Conservation (phyloP, 768 basidiomycete genomes). For the Chlorophyllum brunneum region DNA sequence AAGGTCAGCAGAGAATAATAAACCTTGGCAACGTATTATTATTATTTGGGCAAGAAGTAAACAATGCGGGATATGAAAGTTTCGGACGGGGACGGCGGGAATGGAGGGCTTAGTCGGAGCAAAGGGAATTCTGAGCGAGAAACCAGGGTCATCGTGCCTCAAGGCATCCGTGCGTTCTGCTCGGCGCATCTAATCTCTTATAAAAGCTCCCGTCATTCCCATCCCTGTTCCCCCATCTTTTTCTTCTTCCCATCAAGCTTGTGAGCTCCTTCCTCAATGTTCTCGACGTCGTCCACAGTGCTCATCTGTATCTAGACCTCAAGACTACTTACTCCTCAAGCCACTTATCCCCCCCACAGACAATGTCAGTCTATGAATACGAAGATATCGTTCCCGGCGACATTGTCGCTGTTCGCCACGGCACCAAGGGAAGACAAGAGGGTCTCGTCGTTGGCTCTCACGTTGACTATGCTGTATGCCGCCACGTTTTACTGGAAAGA, state of each 20-base stretch:
- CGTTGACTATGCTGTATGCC: conserved; percentile 62
- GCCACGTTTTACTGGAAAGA: neutral
- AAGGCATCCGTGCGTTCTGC: conserved; percentile 32
- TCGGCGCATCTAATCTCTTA: conserved; percentile 22
- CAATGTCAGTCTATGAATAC: conserved; percentile 17
- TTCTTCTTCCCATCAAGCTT: conserved; percentile 18
- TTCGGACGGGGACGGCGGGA: conserved; percentile 2
- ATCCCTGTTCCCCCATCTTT: conserved; percentile 15
- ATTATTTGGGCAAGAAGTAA: neutral
- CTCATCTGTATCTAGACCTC: conserved; percentile 7
- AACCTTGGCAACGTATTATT: neutral
- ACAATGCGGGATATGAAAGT: conserved; percentile 2
- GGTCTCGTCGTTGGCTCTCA: conserved; percentile 79
- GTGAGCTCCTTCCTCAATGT: neutral
- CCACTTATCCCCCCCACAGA: conserved; percentile 8
- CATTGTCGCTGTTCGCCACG: conserved; percentile 72
- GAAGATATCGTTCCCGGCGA: conserved; percentile 61
- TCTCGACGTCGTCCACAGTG: conserved; percentile 2
- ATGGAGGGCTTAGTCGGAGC: too few species aligned
- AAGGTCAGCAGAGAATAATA: neutral
- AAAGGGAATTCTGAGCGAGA: too few species aligned
- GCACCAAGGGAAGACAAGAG: conserved; percentile 59
- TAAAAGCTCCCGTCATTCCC: conserved; percentile 18
- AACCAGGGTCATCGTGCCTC: conserved; percentile 36
- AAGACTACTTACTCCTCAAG: neutral